Evolutionary conservation across 2,329 filamentous ascomycete genomes (phyloP).

Genomic region (Beauveria brongniartii): DNA sequence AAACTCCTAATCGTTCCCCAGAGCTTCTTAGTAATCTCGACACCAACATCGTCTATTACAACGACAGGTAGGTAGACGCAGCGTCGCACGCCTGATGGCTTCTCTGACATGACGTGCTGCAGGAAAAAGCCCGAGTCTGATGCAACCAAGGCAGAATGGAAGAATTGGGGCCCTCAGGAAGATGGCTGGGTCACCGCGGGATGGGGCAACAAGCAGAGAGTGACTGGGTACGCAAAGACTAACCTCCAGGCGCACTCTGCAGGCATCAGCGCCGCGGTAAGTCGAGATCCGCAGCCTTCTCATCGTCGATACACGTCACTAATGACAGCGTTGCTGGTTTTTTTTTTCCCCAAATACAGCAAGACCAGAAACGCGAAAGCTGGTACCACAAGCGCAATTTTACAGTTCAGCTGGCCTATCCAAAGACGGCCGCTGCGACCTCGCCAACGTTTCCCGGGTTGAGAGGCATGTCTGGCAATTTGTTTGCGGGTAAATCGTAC

Average conservation of each 20-base stretch:
- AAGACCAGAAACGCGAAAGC: neutral
- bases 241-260: neutral
- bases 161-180: neutral
- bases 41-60: neutral
- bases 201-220: neutral
- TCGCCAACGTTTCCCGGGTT: neutral
- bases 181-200: neutral
- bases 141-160: neutral
- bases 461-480: neutral
- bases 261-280: neutral
- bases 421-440: neutral
- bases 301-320: neutral
- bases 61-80: neutral
- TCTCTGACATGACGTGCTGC: neutral
- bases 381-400: neutral
- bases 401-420: neutral
- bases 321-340: neutral
- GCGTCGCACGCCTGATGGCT: neutral
- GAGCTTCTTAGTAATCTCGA: neutral
- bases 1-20: neutral
- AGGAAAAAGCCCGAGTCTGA: neutral
- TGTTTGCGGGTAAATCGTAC: neutral
- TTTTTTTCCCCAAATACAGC: neutral
- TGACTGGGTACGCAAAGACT: neutral
- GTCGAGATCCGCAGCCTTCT: neutral